Base-by-base conservation (phyloP, 2,329 filamentous ascomycete genomes). In the Thelonectria olida region DNA sequence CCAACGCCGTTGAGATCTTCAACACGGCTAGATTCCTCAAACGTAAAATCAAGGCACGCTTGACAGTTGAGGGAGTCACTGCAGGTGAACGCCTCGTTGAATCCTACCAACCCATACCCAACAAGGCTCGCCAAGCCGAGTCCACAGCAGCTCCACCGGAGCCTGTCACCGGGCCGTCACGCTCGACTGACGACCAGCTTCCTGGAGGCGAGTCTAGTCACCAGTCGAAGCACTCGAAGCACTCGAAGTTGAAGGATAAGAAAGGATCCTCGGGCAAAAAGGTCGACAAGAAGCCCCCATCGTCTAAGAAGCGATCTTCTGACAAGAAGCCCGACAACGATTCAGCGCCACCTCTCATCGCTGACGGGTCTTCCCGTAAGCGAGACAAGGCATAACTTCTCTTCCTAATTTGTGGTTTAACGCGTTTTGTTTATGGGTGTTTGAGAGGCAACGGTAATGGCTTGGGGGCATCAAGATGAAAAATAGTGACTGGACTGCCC, bases 21-120 rank as follows among this genome's bases (percentile, higher is more conserved):
- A 64, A 74, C 49, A 67, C 69, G 51, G 62, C 69, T 28, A 60
- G 63, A 5, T 76, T 74, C 41, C 64, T 69, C 42, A 64, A 67
- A 8, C 67, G 67, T 12, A 65, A 64, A 34, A 62, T 76, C 19
- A 58, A 57, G 23, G 72, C 71, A 17, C 67, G 68, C 17, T 54
- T 69, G 42, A 58, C 65, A 20, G 56, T 47, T 12, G 68, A 73
- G 51, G 66, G 65, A 19, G 65, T 60, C 22, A 57, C 41, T 12
- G 54, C 28, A 31, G 52, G 47, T 23, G 66, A 65, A 15, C 20
- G 23, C 2, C 20, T 22, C 6, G 15, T 7, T 7, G 42, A 45
- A 27, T 13, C n/a, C 5, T 23, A 45, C 42, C 20, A 27, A 45
- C 19, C 47, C 41, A 55, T 60, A 31, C 42, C 25, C n/a, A 31